Conservation (phyloP, 805 yeast genomes). For the Zygosaccharomyces bailii region DNA sequence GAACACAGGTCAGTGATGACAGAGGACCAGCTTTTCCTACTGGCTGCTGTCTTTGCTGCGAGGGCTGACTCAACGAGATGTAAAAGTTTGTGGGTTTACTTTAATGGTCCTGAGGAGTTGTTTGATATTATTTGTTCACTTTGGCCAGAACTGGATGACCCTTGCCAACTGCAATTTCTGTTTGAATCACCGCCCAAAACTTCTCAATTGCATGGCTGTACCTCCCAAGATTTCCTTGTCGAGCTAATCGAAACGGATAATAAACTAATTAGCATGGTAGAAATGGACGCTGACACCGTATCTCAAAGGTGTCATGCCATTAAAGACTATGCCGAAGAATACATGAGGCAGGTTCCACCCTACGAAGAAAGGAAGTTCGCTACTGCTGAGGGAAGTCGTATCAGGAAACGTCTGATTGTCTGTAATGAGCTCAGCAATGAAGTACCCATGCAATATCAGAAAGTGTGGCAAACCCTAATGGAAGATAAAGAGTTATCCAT, state of each 20-base stretch:
- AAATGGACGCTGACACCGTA: conserved; percentile 21
- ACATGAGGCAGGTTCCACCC: conserved; percentile 10
- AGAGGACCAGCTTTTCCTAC: conserved; percentile 25
- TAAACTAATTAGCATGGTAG: conserved; percentile 24
- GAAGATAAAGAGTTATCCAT: conserved; percentile 11
- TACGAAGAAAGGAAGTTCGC: conserved; percentile 5
- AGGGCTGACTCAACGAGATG: conserved; percentile 20
- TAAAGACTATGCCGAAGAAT: conserved; percentile 17
- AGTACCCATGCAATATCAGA: conserved; percentile 21
- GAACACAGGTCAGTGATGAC: conserved; percentile 11
- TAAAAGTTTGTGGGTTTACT: conserved; percentile 8
- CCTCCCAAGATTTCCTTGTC: conserved; percentile 34
- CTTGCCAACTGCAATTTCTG: conserved; percentile 18
- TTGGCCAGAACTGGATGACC: conserved; percentile 35
- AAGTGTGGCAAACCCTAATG: conserved; percentile 22
- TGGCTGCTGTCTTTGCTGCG: conserved; percentile 27
- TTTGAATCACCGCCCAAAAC: conserved; percentile 3
- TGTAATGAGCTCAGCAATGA: conserved; percentile 23
- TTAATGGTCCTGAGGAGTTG: conserved; percentile 16
- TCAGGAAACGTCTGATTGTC: conserved; percentile 26
- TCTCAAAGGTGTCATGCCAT: conserved; percentile 15
- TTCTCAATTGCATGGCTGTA: background rate
- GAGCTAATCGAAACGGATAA: conserved; percentile 19
- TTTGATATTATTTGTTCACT: conserved; percentile 26
- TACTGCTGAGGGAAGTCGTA: conserved; percentile 16